Base-by-base conservation (phyloP, 1,284 basidiomycete genomes). In the Hymenochaete sp. region DNA sequence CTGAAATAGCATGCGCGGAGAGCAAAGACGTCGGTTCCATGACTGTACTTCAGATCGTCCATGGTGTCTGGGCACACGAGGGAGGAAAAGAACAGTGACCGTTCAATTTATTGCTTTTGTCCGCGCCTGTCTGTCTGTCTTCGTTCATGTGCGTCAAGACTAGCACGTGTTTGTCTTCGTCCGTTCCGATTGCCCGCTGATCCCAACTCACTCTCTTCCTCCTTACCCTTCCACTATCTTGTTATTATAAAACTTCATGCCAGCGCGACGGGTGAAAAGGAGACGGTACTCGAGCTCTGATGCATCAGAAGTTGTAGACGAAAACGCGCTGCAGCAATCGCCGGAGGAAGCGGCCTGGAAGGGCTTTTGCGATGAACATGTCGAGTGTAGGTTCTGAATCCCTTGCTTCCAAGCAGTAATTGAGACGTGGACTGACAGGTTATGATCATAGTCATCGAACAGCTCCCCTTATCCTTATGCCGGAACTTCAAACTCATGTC, bases 391-490 rank as follows among this genome's bases (percentile, higher is more conserved):
- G 63, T 45, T 3, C 27, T 27, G 6, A 18, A 18, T 2, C 38
- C 18, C 18, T 14, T 24, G 14, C n/a, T 16, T 40, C 41, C 19
- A 40, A 42, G 29, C 27, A 11, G 32, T n/a, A 35, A 6, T n/a
- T 35, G 13, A 16, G 13, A 35, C 13, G 32, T 6, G 14, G 32
- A 5, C 14, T 5, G 32, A n/a, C 13, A n/a, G 8, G 13, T 5
- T 19, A 16, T n/a, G 13, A 21, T n/a, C 26, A 16, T 29, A 88
- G 85, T 84, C 43, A 75, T 92, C 44, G 91, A 93, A 56, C 89
- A 93, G 61, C 64, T 95, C 4, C 91, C 92, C 2, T 65, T 93
- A 48, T 86, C 87, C 44, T 61, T 95, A 43, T 83, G 89, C 57
- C 72, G 92, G 29, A 82, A 87, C 48, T 85, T 83, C 61, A 70